Base-by-base conservation (phyloP, 192 early-diverging fungal genomes). In the Rhizophlyctis rosea region DNA sequence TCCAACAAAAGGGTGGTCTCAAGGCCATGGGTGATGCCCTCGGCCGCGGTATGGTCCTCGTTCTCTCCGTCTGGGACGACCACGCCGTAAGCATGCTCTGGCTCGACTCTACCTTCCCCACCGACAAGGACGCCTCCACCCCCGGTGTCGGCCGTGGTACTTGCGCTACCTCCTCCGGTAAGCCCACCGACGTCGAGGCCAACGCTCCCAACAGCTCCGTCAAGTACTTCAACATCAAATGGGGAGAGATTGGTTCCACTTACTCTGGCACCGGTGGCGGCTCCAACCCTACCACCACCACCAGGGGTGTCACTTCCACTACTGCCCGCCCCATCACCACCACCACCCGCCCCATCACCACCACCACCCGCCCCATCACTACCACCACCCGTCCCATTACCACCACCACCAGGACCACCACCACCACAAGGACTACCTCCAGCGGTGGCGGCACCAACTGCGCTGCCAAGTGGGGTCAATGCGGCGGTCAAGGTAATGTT, bases 21-120 rank as follows among this genome's bases (percentile, higher is more conserved):
- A 73, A 73, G 48, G 39, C 31, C 29, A 62, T 74, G 66, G 73
- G 63, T 14, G 55, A 75, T 3, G 61, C 65, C 4, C 24, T 74
- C 5, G 44, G 34, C 33, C 69, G 56, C 30, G 59, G 59, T 11
- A 74, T 74, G 73, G 60, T 64, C 23, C 65, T 74, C 9, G 70
- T 67, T 25, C 34, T 74, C 54, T 64, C 56, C 30, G 29, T 74
- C 18, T 74, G 73, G 73, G 73, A 72, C 57, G 73, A 74, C 56
- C 24, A 52, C 47, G 50, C 9, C 4, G 61, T 44, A 21, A 50
- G 67, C 57, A 74, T 74, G 73, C 51, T 64, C n/a, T 74, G 73
- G 73, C 60, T 74, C 39, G 73, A 74, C 55, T 76, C 72, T 18
- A 18, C 27, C 11, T 75, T 63, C 35, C 72, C 72, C 13, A 33